phyloP scores from a whole-genome alignment of 441 rosid species.

The Capsella rubella region DNA sequence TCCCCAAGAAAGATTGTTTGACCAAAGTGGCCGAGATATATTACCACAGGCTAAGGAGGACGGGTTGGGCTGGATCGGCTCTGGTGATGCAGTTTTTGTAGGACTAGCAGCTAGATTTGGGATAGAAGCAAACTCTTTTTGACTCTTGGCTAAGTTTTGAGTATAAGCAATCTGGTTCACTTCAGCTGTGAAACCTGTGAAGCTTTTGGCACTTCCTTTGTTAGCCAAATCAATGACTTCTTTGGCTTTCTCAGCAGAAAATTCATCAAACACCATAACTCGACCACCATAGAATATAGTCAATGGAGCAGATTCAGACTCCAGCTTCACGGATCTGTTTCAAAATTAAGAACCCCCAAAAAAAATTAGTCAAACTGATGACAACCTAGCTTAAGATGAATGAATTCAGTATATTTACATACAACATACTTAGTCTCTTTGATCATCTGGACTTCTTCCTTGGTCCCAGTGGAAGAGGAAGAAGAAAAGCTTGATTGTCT shows the following conservation, averaged over 20 bases:
- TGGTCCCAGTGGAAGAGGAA: conserved; percentile 44
- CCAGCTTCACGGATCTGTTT: conserved; percentile 40
- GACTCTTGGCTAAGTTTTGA: conserved; percentile 40
- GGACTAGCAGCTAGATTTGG: conserved; percentile 41
- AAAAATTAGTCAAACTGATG: conserved; percentile 24
- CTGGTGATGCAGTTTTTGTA: conserved; percentile 44
- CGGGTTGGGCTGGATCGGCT: conserved; percentile 43
- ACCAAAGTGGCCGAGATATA: background rate
- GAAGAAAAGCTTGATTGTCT: conserved; percentile 55
- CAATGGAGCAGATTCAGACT: conserved; percentile 64
- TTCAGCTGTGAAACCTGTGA: conserved; percentile 29
- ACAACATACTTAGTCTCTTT: conserved; percentile 50
- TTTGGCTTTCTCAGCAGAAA: conserved; percentile 74
- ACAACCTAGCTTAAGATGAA: background rate
- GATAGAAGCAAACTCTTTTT: conserved; percentile 48
- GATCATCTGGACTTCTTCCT: conserved; percentile 46
- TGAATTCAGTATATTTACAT: background rate
- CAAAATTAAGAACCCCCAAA: conserved; percentile 9
- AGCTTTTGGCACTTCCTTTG: conserved; percentile 49
- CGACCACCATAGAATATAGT: conserved; percentile 81
- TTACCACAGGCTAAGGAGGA: conserved; percentile 60
- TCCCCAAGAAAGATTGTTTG: background rate
- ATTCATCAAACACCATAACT: conserved; percentile 71
- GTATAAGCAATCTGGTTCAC: conserved; percentile 34
- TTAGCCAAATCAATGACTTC: conserved; percentile 72